Evolutionary conservation across 2,329 filamentous ascomycete genomes (phyloP), one percentile per base, ranked within the genome.

Genomic region (Xylariaceae sp.): DNA sequence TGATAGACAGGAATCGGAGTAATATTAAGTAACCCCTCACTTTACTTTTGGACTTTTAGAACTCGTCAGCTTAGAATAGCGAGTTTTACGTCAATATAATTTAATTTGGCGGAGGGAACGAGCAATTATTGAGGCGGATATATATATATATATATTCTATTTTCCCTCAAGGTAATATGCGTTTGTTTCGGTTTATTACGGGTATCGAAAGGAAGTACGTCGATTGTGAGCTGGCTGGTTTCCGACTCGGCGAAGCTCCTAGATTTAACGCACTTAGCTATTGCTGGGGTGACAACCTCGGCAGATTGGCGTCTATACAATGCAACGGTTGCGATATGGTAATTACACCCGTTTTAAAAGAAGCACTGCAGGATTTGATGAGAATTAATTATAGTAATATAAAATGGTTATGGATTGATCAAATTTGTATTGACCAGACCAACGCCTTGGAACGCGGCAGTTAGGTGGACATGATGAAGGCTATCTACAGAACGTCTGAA

Each of bases 381-480:
- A 20, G 16, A 22, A 8, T 44, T 14, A 22, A 44, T n/a, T 25
- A 25, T 39, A 20, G 42, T 23, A 25, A n/a, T 19, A 38, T 44
- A 12, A 25, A 44, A 12, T 44, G 42, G 42, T 32, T 44, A 6
- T 44, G 35, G 35, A 44, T 44, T 34, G 35, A 44, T 44, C 35
- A 44, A 17, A 14, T 44, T 33, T 44, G 25, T 19, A 44, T 44
- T 25, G 21, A 44, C 29, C 35, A 44, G 35, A 19, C 17, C 19
- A 38, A 38, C 20, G 23, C 21, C 7, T 38, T n/a, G 12, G 35
- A 44, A 19, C 35, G 25, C 16, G 35, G 35, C 22, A 44, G 35
- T 38, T 22, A 44, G 35, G 42, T 44, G 12, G 35, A 44, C 35
- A 44, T 44, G 25, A 44, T 44, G 35, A 44, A 44, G 42, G 35